Percentiles rank a stretch among this genome's conserved stretches.
Evolutionary conservation across 805 yeast genomes (phyloP).

Genomic region (Nematodospora valgi): DNA sequence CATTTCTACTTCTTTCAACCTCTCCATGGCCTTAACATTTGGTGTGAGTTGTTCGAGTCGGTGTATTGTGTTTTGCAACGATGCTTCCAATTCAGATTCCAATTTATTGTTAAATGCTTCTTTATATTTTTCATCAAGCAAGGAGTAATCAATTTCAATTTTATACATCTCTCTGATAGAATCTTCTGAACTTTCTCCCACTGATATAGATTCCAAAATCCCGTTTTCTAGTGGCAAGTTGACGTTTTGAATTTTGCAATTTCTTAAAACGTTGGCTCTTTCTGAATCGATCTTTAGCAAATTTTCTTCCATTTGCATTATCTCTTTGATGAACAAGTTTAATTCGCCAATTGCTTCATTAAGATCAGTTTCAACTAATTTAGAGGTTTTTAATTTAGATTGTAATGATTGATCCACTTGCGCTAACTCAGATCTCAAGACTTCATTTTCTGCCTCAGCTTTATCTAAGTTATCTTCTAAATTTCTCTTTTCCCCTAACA

Average conservation of each 20-base stretch:
- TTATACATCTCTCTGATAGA: constrained; percentile 37
- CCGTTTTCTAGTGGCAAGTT: constrained; percentile 62
- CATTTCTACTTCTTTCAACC: constrained; percentile 65
- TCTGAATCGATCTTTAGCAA: constrained; percentile 53
- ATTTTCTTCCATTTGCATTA: constrained; percentile 47
- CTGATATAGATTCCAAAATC: constrained; percentile 55
- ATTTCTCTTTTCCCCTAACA: constrained; percentile 31
- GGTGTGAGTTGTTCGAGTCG: constrained; percentile 60
- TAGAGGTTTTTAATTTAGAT: constrained; percentile 24
- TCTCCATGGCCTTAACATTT: constrained; percentile 75
- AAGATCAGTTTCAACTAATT: constrained; percentile 27
- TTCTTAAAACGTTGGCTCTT: constrained; percentile 56
- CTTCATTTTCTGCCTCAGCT: constrained; percentile 27
- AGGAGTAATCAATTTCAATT: constrained; percentile 54
- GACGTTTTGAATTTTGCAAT: constrained; percentile 71
- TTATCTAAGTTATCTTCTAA: constrained; percentile 20
- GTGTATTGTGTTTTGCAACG: constrained; percentile 29
- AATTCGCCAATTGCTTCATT: constrained; percentile 37
- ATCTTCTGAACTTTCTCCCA: constrained; percentile 48
- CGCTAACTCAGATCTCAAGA: constrained; percentile 18
- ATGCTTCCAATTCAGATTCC: constrained; percentile 34
- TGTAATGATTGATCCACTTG: constrained; percentile 10
- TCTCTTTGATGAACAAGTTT: constrained; percentile 24
- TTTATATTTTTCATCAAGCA: constrained; percentile 42
- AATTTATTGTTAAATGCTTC: constrained; percentile 37